A percentile compares a stretch with the other conserved stretches of the same genome.
phyloP scores from a whole-genome alignment of 352 stramenopile species.

The Thalassiosira exigua region DNA sequence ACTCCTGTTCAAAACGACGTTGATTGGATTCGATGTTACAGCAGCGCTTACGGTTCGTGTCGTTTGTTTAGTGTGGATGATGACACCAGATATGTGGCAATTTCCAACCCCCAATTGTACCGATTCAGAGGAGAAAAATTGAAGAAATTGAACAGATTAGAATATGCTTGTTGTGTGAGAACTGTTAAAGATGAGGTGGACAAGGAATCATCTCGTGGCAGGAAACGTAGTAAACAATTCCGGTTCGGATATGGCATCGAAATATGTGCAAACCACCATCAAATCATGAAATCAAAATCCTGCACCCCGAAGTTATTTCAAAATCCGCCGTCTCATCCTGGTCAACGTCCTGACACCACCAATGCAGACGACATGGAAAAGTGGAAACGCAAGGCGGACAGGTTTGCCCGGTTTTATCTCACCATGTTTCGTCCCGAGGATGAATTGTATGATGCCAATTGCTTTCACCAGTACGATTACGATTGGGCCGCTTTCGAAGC shows the following conservation, averaged over 20 bases:
- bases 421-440: slow-evolving; percentile 28
- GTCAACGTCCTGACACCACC: background rate
- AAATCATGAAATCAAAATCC: slow-evolving; percentile 24
- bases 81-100: slow-evolving; percentile 10
- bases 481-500: slow-evolving; percentile 21
- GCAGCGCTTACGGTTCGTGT: slow-evolving; percentile 25
- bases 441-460: slow-evolving; percentile 2
- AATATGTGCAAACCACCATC: slow-evolving; percentile 25
- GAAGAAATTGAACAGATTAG: slow-evolving; percentile 21
- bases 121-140: slow-evolving; percentile 17
- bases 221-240: slow-evolving; percentile 4
- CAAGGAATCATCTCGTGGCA: background rate
- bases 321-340: slow-evolving; percentile 29
- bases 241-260: slow-evolving; percentile 29
- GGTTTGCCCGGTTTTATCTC: slow-evolving; percentile 29
- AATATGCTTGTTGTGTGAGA: slow-evolving; percentile 23
- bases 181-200: slow-evolving; percentile 16
- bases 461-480: slow-evolving; percentile 21
- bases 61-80: slow-evolving; percentile 28
- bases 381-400: slow-evolving; percentile 22
- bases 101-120: slow-evolving; percentile 31
- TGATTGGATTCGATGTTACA: background rate
- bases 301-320: slow-evolving; percentile 42
- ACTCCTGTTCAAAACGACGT: background rate
- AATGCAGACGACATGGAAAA: background rate